Evolutionary conservation across 1,139 yeast genomes (phyloP), one percentile per base, ranked within the genome.

Genomic region (Protomyces pachydermus): DNA sequence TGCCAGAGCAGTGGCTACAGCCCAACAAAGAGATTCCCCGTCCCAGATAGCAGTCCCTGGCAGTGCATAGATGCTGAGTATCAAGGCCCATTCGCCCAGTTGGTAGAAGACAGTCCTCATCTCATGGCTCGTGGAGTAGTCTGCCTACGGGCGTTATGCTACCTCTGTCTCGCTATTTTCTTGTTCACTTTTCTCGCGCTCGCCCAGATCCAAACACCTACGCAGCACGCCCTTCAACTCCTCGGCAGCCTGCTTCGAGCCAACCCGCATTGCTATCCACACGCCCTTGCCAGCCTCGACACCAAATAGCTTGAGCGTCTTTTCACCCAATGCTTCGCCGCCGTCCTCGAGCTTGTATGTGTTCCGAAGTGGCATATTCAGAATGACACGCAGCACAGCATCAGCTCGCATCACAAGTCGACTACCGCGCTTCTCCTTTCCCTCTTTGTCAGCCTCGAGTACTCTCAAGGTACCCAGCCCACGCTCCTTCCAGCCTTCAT

Each of bases 401-500:
- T 88, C 89, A 3, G 96, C 86, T 73, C 99, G 84, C 97, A 95
- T 91, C 3, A 93, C 87, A 14, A 35, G 39, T 28, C 56, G 53
- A 12, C 48, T 32, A 8, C 25, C 42, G 23, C 32, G n/a, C 28
- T 23, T 38, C 16, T 18, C 10, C 6, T 50, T 37, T 42, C 61
- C 25, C 25, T 35, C 2, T 39, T 54, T 42, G 56, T 77, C 77
- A 3, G 71, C 71, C 28, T 73, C 71, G n/a, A 79, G 76, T 67
- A 95, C 82, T 74, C 89, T 96, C 18, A 95, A 77, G 3, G 85
- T 82, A 1, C 99, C 99, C 50, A 87, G 81, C 18, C 98, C 99
- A 71, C 96, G 83, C 75, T 95, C 98, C 74, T 88, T 93, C 98
- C 99, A 95, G 1, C 97, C 97, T 1, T 87, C 80, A 34, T 69